These are phyloP conservation scores for Senna tora DNA, from an alignment of 306 rosid species.

Conservation along the genomic window DNA sequence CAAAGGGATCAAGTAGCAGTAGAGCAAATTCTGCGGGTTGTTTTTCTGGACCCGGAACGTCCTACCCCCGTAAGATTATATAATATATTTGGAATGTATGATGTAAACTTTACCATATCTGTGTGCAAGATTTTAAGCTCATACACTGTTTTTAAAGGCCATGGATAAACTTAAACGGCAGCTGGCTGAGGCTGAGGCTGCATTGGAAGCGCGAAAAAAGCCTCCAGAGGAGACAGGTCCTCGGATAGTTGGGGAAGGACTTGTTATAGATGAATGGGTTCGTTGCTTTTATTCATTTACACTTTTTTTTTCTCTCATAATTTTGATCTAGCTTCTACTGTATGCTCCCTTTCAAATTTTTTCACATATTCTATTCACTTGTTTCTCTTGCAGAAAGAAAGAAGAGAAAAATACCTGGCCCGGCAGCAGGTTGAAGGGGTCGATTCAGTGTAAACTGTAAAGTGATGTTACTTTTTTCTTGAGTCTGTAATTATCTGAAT, in stretches of 20 bases:
- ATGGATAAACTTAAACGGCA: slow-evolving; percentile 82
- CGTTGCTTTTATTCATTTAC: slow-evolving; percentile 35
- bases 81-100: background rate
- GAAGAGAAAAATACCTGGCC: slow-evolving; percentile 93
- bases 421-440: slow-evolving; percentile 87
- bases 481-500: slow-evolving; percentile 36
- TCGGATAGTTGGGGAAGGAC: slow-evolving; percentile 79
- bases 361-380: background rate
- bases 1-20: slow-evolving; percentile 86
- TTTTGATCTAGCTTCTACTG: slow-evolving; percentile 9
- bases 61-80: slow-evolving; percentile 74
- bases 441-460: slow-evolving; percentile 66
- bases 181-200: slow-evolving; percentile 92
- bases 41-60: slow-evolving; percentile 82
- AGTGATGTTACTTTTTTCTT: slow-evolving; percentile 35
- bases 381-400: slow-evolving; percentile 74
- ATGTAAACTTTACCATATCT: slow-evolving; percentile 2
- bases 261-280: slow-evolving; percentile 97
- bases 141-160: slow-evolving; percentile 54
- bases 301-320: slow-evolving; percentile 10
- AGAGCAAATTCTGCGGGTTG: slow-evolving; percentile 87
- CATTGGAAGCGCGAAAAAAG: slow-evolving; percentile 73
- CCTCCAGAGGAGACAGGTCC: slow-evolving; percentile 82
- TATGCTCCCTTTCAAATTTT: slow-evolving; percentile 17
- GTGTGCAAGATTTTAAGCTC: background rate